Evolutionary conservation across 2,329 filamentous ascomycete species (phyloP).

Genomic region (Penicillium frequentans): DNA sequence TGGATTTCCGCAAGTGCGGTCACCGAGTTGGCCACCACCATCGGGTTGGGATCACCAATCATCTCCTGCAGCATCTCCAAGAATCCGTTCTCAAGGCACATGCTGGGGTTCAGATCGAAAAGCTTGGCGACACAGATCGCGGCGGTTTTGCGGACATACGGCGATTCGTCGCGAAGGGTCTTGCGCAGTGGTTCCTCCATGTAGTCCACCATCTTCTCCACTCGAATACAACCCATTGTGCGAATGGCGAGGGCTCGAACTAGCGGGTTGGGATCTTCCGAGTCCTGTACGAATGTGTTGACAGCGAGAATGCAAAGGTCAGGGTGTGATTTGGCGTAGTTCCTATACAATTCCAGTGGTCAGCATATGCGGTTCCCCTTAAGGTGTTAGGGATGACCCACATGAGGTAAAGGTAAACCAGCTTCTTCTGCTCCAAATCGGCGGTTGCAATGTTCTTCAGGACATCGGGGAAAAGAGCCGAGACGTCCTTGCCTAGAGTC

Average conservation of each 20-base stretch:
- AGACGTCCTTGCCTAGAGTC: slow-evolving; percentile 98
- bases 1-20: slow-evolving; percentile 89
- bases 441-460: slow-evolving; percentile 96
- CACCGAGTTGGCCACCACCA: slow-evolving; percentile 98
- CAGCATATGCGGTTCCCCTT: slow-evolving; percentile 12
- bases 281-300: slow-evolving; percentile 98
- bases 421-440: slow-evolving; percentile 98
- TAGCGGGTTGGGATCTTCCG: slow-evolving; percentile 95
- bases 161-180: slow-evolving; percentile 93
- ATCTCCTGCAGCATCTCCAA: slow-evolving; percentile 90
- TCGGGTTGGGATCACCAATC: slow-evolving; percentile 96
- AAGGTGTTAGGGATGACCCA: slow-evolving; percentile 44
- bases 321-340: slow-evolving; percentile 98
- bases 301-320: slow-evolving; percentile 98
- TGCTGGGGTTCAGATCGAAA: slow-evolving; percentile 86
- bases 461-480: slow-evolving; percentile 93
- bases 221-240: slow-evolving; percentile 97
- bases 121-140: slow-evolving; percentile 97
- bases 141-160: slow-evolving; percentile 96
- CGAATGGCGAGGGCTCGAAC: slow-evolving; percentile 92
- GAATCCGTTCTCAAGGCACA: slow-evolving; percentile 97
- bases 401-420: slow-evolving; percentile 98
- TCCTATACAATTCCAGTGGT: slow-evolving; percentile 58
- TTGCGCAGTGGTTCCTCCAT: slow-evolving; percentile 98
- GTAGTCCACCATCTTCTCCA: slow-evolving; percentile 99